Conservation (phyloP, 1,139 yeast species). For the Diutina neorugosa region DNA sequence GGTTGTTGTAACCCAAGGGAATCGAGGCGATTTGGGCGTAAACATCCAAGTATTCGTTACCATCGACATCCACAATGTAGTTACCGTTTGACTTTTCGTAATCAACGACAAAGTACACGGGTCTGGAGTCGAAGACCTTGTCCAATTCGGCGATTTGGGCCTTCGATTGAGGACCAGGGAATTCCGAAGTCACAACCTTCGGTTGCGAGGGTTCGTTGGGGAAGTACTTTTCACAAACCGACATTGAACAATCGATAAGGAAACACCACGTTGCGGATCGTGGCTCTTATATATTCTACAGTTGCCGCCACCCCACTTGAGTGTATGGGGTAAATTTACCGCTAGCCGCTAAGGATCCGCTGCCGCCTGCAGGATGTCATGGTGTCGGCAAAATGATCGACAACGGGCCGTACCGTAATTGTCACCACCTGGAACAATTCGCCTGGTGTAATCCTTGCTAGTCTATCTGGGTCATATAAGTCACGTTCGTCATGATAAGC, state of each 20-base stretch:
- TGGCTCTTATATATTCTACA: neutral
- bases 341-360: neutral
- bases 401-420: neutral
- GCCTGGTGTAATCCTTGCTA: too few relatives aligned
- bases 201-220: conserved; percentile 63
- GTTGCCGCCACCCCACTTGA: neutral
- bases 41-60: conserved; percentile 54
- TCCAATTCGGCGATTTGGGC: conserved; percentile 34
- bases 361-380: neutral
- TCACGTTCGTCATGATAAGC: neutral
- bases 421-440: too few relatives aligned
- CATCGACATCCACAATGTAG: conserved; percentile 62
- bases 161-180: conserved; percentile 56
- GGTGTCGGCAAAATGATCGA: neutral
- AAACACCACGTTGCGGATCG: neutral
- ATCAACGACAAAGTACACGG: conserved; percentile 59
- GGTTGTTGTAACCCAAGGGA: conserved; percentile 72
- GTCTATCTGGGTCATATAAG: too few relatives aligned
- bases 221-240: conserved; percentile 41
- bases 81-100: conserved; percentile 59
- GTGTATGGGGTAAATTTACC: neutral
- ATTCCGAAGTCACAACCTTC: conserved; percentile 27
- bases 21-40: conserved; percentile 73
- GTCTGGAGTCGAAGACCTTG: conserved; percentile 49
- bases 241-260: conserved; percentile 12